These are phyloP conservation scores for Termitomyces sp. DNA, from an alignment of 768 basidiomycete genomes.

Conservation along the genomic window DNA sequence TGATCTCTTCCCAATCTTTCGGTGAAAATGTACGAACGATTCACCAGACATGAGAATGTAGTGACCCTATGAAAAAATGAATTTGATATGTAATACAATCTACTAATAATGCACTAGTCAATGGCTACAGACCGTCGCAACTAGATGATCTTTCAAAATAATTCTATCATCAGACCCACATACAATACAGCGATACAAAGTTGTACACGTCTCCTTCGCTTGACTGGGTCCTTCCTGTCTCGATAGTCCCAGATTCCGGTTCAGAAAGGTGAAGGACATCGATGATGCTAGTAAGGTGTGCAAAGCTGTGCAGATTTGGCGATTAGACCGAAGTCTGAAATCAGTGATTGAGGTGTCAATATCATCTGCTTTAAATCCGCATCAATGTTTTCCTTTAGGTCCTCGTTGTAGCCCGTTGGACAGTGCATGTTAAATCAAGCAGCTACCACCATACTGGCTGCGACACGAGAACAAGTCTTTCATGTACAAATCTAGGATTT, in stretches of 20 bases:
- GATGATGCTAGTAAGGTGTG: constrained; percentile 4
- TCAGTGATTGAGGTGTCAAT: neutral
- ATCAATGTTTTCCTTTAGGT: constrained; percentile 2
- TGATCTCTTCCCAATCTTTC: too few relatives aligned
- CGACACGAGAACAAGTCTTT: neutral
- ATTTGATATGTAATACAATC: too few relatives aligned
- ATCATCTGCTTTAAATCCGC: neutral
- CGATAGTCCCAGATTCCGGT: constrained; percentile 1
- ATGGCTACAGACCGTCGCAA: too few relatives aligned
- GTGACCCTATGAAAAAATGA: too few relatives aligned
- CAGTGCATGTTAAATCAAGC: constrained; percentile 4
- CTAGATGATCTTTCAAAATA: too few relatives aligned
- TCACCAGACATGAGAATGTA: too few relatives aligned
- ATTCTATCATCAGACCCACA: too few relatives aligned
- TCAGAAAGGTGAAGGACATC: constrained; percentile 4
- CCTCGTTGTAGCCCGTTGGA: constrained; percentile 1
- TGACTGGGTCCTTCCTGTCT: neutral
- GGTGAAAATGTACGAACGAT: too few relatives aligned
- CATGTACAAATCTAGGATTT: neutral
- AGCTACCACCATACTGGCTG: neutral
- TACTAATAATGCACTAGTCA: too few relatives aligned
- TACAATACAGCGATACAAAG: too few relatives aligned
- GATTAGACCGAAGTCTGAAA: neutral
- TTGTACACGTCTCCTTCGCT: too few relatives aligned
- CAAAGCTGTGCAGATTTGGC: neutral